Conservation (phyloP, 2,329 filamentous ascomycete species). For the Westerdykella aurantiaca region DNA sequence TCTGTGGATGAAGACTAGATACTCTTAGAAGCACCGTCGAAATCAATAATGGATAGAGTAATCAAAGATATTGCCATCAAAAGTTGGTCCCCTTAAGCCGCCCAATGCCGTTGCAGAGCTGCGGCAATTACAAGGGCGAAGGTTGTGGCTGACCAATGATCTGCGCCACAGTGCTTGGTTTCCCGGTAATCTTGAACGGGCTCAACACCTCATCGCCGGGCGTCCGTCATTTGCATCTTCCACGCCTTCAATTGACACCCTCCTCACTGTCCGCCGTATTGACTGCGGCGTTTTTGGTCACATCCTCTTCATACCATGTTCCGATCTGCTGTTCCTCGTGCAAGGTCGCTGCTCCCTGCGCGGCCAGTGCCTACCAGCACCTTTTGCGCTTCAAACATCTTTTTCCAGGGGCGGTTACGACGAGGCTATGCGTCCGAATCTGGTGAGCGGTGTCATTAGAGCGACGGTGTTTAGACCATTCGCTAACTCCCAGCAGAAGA, state of each 20-base stretch:
- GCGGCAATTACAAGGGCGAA: neutral
- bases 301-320: constrained; percentile 43
- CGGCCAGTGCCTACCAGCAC: constrained; percentile 34
- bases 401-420: constrained; percentile 48
- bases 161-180: constrained; percentile 4
- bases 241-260: constrained; percentile 31
- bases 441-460: constrained; percentile 33
- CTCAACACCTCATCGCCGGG: constrained; percentile 31
- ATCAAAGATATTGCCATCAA: too few relatives aligned
- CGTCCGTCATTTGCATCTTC: constrained; percentile 17
- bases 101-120: constrained; percentile 1
- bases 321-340: constrained; percentile 47
- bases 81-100: neutral
- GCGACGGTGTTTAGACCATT: constrained; percentile 8
- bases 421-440: constrained; percentile 53
- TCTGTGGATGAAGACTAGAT: constrained; percentile 35
- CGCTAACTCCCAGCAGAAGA: constrained; percentile 58
- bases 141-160: constrained; percentile 6
- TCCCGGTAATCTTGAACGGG: constrained; percentile 11
- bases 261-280: constrained; percentile 26
- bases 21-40: neutral
- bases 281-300: constrained; percentile 21
- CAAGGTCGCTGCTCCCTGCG: constrained; percentile 37
- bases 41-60: neutral
- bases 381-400: constrained; percentile 40